These are phyloP conservation scores for Davidsoniella neocaledoniae DNA, from an alignment of 2,329 filamentous ascomycete genomes.

Conservation along the genomic window DNA sequence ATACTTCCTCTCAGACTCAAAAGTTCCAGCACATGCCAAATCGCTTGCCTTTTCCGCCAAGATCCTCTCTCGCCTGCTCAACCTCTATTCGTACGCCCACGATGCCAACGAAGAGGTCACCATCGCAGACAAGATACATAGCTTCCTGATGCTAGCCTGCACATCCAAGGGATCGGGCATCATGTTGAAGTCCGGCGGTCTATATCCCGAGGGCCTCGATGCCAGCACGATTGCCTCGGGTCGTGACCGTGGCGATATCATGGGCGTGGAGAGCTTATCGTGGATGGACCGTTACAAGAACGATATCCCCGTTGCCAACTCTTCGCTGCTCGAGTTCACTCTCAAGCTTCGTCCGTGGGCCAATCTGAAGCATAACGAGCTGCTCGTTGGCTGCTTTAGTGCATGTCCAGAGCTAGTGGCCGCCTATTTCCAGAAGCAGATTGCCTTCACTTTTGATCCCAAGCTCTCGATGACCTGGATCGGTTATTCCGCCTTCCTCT, in stretches of 20 bases:
- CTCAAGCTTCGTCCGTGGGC: conserved; percentile 70
- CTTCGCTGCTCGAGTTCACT: conserved; percentile 60
- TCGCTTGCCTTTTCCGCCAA: conserved; percentile 58
- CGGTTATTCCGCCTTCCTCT: conserved; percentile 77
- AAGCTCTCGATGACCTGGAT: conserved; percentile 91
- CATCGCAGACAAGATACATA: conserved; percentile 54
- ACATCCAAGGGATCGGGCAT: conserved; percentile 58
- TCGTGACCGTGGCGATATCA: conserved; percentile 29
- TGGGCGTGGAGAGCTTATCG: conserved; percentile 48
- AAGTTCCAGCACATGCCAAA: conserved; percentile 58
- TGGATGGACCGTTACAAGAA: conserved; percentile 52
- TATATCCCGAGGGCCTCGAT: conserved; percentile 61
- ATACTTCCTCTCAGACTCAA: conserved; percentile 57
- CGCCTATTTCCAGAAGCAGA: conserved; percentile 70
- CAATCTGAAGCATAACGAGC: conserved; percentile 61
- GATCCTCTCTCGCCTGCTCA: conserved; percentile 54
- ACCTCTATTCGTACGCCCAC: conserved; percentile 48
- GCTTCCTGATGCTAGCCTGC: conserved; percentile 59
- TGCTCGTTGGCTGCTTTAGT: conserved; percentile 64
- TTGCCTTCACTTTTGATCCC: conserved; percentile 71
- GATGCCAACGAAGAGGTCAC: conserved; percentile 26
- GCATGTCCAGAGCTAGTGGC: conserved; percentile 73
- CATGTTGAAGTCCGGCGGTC: conserved; percentile 60
- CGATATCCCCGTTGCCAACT: conserved; percentile 61
- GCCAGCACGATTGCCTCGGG: conserved; percentile 23